phyloP scores from a whole-genome alignment of 2,329 filamentous ascomycete species.

The Dichotomopilus funicola region DNA sequence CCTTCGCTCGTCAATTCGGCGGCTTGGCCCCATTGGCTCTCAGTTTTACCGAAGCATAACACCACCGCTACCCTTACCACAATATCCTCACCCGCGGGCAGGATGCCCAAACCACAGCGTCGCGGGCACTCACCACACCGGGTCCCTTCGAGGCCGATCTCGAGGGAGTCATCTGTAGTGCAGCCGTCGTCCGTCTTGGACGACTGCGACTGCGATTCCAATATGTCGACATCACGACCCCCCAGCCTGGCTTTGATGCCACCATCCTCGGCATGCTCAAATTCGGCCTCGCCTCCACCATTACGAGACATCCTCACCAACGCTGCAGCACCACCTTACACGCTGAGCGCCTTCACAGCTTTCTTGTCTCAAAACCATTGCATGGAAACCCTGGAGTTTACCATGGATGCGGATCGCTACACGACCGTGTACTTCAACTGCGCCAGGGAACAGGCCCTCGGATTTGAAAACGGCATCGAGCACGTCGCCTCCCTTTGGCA shows the following conservation, averaged over 20 bases:
- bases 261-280: slow-evolving; percentile 14
- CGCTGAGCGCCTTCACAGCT: slow-evolving; percentile 87
- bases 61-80: too few relatives aligned
- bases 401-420: slow-evolving; percentile 86
- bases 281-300: slow-evolving; percentile 49
- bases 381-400: slow-evolving; percentile 92
- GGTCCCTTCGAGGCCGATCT: slow-evolving; percentile 35
- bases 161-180: slow-evolving; percentile 36
- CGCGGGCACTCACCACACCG: slow-evolving; percentile 40
- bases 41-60: slow-evolving; percentile 16
- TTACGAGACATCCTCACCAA: slow-evolving; percentile 85
- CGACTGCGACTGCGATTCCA: slow-evolving; percentile 37
- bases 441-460: slow-evolving; percentile 35
- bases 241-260: slow-evolving; percentile 40
- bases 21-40: slow-evolving; percentile 11
- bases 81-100: slow-evolving; percentile 8
- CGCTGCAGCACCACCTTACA: slow-evolving; percentile 80
- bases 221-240: slow-evolving; percentile 44
- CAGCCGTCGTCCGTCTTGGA: slow-evolving; percentile 35
- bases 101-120: slow-evolving; percentile 44
- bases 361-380: slow-evolving; percentile 97
- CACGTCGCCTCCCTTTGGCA: slow-evolving; percentile 79
- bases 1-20: slow-evolving; percentile 4
- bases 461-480: slow-evolving; percentile 41
- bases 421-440: slow-evolving; percentile 49